Conservation (phyloP, 768 basidiomycete species). For the Pleurotus ostreatus region DNA sequence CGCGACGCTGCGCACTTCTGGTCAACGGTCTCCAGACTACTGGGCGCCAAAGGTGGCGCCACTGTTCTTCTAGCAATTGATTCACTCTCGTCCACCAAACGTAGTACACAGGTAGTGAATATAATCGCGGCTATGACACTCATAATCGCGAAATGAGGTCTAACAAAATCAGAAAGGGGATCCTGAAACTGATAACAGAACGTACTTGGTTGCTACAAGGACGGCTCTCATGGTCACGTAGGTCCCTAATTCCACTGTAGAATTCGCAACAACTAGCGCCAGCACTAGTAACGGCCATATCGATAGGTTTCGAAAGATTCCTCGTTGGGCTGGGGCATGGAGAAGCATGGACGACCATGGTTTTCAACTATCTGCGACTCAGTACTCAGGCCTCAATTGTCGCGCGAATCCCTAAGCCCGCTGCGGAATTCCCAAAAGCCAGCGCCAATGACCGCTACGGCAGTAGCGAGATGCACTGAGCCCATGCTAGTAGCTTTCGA, state of each 20-base stretch:
- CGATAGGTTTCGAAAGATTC: slow-evolving; percentile 28
- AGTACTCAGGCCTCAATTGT: slow-evolving; percentile 13
- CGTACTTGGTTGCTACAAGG: slow-evolving; percentile 52
- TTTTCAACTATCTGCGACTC: no score
- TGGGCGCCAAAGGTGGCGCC: no score
- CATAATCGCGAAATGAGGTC: slow-evolving; percentile 51
- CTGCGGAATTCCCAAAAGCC: slow-evolving; percentile 59
- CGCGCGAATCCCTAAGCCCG: slow-evolving; percentile 51
- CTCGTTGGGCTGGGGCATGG: no score
- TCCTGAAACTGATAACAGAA: slow-evolving; percentile 8
- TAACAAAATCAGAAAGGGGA: slow-evolving; percentile 18
- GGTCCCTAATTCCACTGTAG: slow-evolving; percentile 49
- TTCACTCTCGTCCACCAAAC: slow-evolving; percentile 32
- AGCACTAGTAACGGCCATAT: slow-evolving; percentile 45
- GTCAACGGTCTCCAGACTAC: no score
- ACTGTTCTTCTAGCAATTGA: no score
- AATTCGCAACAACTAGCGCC: slow-evolving; percentile 66
- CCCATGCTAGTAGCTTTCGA: not conserved
- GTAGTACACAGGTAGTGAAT: slow-evolving; percentile 47
- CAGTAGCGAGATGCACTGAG: not conserved
- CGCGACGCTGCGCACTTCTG: no score
- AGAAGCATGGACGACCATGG: slow-evolving; percentile 66
- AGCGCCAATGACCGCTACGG: not conserved
- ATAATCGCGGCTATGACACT: slow-evolving; percentile 42
- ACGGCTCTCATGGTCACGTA: slow-evolving; percentile 57